Conservation (phyloP, 2,329 filamentous ascomycete species). For the Pyricularia pennisetigena region DNA sequence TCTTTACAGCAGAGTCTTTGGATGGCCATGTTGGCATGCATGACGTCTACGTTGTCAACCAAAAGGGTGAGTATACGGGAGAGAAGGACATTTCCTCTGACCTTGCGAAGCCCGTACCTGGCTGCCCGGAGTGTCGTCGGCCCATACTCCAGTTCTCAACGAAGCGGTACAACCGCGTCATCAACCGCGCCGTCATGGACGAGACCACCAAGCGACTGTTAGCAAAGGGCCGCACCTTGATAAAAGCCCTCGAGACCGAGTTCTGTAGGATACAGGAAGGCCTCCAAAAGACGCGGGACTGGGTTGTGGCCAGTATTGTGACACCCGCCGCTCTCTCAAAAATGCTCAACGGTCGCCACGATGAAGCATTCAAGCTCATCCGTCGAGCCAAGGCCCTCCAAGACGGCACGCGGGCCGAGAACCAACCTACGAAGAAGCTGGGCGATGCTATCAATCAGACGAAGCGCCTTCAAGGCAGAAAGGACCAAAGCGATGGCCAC, state of each 20-base stretch:
- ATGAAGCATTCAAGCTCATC: not conserved
- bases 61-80: constrained; percentile 26
- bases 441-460: not conserved
- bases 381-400: not conserved
- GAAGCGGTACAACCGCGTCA: constrained; percentile 48
- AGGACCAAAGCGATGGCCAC: not conserved
- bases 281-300: constrained; percentile 13
- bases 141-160: constrained; percentile 42
- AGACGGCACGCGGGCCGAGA: not conserved
- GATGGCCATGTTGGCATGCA: constrained; percentile 50
- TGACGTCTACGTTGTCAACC: constrained; percentile 34
- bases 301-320: not conserved
- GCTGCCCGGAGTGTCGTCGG: constrained; percentile 51
- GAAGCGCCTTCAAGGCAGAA: not conserved
- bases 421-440: constrained; percentile 2
- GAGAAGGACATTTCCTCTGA: constrained; percentile 27
- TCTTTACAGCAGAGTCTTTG: constrained; percentile 48
- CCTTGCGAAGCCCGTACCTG: constrained; percentile 28
- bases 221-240: constrained; percentile 23
- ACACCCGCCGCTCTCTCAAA: too few species aligned
- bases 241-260: constrained; percentile 20
- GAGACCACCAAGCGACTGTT: constrained; percentile 56
- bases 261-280: constrained; percentile 16
- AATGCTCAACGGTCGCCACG: not conserved
- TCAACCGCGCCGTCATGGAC: constrained; percentile 50